Evolutionary conservation across 257 asterid genomes (phyloP).

Genomic region (Thymus quinquecostatus): DNA sequence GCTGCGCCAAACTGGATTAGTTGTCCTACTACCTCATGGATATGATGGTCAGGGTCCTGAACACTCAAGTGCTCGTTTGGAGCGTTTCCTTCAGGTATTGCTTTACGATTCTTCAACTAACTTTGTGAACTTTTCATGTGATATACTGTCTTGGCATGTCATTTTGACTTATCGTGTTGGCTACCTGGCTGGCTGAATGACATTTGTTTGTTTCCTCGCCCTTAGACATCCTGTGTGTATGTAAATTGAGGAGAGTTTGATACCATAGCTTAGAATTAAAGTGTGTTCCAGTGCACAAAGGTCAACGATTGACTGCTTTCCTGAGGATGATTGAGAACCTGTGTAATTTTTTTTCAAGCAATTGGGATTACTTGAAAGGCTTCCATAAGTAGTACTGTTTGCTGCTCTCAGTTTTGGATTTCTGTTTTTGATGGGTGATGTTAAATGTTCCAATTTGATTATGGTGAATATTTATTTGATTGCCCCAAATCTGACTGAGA

Average conservation of each 20-base stretch:
- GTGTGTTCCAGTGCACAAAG: conserved; percentile 11
- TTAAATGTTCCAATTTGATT: too few relatives aligned
- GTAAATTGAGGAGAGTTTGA: conserved; percentile 13
- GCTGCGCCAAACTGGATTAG: conserved; percentile 72
- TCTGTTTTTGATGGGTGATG: too few relatives aligned
- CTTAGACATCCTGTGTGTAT: background rate
- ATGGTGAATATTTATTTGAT: too few relatives aligned
- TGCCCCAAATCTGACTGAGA: too few relatives aligned
- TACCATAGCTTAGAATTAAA: background rate
- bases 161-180: conserved; percentile 5
- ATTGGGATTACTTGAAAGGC: background rate
- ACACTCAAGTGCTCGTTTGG: conserved; percentile 85
- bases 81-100: conserved; percentile 74
- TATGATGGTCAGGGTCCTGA: conserved; percentile 89
- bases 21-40: conserved; percentile 71
- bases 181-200: background rate
- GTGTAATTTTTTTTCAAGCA: background rate
- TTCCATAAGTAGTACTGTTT: conserved; percentile 1
- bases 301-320: background rate
- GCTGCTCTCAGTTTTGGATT: too few relatives aligned
- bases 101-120: conserved; percentile 17
- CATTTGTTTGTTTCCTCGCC: background rate
- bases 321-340: background rate
- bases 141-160: conserved; percentile 1
- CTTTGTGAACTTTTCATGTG: conserved; percentile 13